Evolutionary conservation across 2,329 filamentous ascomycete species (phyloP).

Genomic region (Aspergillus texensis): DNA sequence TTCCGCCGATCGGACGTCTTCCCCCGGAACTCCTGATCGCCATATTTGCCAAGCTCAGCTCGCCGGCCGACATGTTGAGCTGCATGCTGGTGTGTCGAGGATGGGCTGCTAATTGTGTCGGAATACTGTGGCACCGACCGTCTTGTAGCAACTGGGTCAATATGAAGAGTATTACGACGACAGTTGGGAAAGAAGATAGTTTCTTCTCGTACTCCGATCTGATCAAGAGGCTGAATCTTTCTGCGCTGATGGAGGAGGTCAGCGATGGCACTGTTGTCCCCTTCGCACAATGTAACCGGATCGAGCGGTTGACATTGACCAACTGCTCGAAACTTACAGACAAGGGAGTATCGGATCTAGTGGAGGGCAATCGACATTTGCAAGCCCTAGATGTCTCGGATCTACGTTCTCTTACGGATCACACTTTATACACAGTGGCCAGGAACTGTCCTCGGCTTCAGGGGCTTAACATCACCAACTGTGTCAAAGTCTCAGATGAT

Average conservation of each 20-base stretch:
- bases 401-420: slow-evolving; percentile 77
- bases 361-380: slow-evolving; percentile 77
- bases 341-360: slow-evolving; percentile 74
- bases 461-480: slow-evolving; percentile 89
- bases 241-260: slow-evolving; percentile 72
- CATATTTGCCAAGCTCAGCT: slow-evolving; percentile 82
- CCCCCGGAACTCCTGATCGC: slow-evolving; percentile 94
- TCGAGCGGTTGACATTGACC: slow-evolving; percentile 90
- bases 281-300: slow-evolving; percentile 80
- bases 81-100: slow-evolving; percentile 94
- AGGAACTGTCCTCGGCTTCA: slow-evolving; percentile 82
- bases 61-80: slow-evolving; percentile 74
- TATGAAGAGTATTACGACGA: slow-evolving; percentile 77
- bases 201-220: slow-evolving; percentile 89
- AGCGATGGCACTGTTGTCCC: slow-evolving; percentile 88
- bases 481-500: slow-evolving; percentile 80
- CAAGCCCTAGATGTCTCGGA: slow-evolving; percentile 89
- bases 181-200: slow-evolving; percentile 70
- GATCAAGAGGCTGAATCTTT: slow-evolving; percentile 89
- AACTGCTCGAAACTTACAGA: slow-evolving; percentile 87
- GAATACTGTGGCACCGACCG: slow-evolving; percentile 91
- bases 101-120: slow-evolving; percentile 91
- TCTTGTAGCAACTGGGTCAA: slow-evolving; percentile 85
- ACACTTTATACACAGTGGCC: slow-evolving; percentile 75
- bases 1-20: slow-evolving; percentile 73